phyloP scores from a whole-genome alignment of 129 eudicot genomes.

The Saussurea involucrata region DNA sequence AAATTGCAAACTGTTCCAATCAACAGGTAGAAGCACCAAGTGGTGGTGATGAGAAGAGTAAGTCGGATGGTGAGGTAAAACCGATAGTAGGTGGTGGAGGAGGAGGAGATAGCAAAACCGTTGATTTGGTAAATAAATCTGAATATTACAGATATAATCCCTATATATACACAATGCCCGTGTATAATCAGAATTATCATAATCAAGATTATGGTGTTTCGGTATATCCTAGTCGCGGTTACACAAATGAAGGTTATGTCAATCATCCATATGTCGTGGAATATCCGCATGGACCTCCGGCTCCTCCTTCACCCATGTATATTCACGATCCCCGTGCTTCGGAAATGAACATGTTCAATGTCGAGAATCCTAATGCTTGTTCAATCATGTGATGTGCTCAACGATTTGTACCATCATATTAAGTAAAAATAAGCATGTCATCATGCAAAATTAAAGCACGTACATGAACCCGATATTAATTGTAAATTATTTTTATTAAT shows the following conservation, averaged over 20 bases:
- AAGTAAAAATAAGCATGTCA: constrained; percentile 14
- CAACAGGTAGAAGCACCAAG: constrained; percentile 19
- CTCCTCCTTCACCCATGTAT: constrained; percentile 37
- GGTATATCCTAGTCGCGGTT: constrained; percentile 17
- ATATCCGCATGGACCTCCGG: constrained; percentile 32
- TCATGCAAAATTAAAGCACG: neutral
- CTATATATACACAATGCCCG: constrained; percentile 41
- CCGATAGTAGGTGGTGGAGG: neutral
- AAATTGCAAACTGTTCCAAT: too few relatives aligned
- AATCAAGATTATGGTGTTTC: constrained; percentile 54
- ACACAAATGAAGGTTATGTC: constrained; percentile 30
- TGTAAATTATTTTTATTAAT: constrained; percentile 18
- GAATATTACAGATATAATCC: constrained; percentile 43
- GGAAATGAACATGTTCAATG: constrained; percentile 45
- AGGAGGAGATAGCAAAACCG: constrained; percentile 16
- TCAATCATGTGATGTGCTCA: constrained; percentile 62
- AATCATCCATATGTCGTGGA: constrained; percentile 32
- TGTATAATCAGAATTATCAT: constrained; percentile 40
- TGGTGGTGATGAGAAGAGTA: constrained; percentile 31
- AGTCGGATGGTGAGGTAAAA: constrained; percentile 16
- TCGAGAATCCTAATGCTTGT: constrained; percentile 69
- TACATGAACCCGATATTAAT: neutral
- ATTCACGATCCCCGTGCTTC: constrained; percentile 26
- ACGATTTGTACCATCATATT: neutral
- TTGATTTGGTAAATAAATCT: constrained; percentile 45